Evolutionary conservation across 2,329 filamentous ascomycete genomes (phyloP).

Genomic region (Trichocomaceae sp.): DNA sequence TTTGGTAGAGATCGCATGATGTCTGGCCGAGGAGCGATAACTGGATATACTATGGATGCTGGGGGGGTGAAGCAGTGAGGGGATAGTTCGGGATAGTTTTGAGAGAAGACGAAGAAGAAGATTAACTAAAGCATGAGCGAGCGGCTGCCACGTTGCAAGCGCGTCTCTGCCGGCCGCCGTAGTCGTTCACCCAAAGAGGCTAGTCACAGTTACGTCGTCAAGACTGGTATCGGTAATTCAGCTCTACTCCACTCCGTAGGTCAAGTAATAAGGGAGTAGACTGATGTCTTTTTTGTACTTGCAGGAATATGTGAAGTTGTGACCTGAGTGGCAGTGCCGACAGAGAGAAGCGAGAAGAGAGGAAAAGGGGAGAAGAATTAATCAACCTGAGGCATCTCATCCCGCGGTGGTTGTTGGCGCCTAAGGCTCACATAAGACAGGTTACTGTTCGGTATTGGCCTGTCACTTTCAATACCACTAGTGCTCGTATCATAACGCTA

Average conservation of each 20-base stretch:
- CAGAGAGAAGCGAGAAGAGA: not conserved
- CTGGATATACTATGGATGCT: not conserved
- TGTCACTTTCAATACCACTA: not conserved
- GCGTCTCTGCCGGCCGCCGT: slow-evolving; percentile 25
- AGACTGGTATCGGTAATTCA: no score
- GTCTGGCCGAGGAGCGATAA: slow-evolving; percentile 4
- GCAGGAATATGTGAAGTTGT: not conserved
- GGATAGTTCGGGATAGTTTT: slow-evolving; percentile 8
- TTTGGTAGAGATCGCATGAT: slow-evolving; percentile 42
- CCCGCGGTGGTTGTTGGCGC: not conserved
- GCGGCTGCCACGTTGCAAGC: slow-evolving; percentile 41
- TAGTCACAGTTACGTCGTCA: slow-evolving; percentile 5
- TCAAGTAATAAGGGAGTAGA: no score
- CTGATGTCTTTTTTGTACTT: no score
- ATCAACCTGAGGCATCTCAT: not conserved
- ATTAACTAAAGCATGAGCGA: slow-evolving; percentile 14
- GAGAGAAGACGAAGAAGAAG: not conserved
- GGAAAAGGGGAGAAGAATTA: not conserved
- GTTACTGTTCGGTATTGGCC: not conserved
- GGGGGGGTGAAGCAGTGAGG: slow-evolving; percentile 8
- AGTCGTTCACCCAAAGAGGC: not conserved
- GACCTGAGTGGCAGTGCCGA: not conserved
- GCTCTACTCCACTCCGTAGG: no score
- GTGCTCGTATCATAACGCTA: not conserved
- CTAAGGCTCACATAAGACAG: not conserved